phyloP scores from a whole-genome alignment of 2,329 filamentous ascomycete species.

The Aspergillus phoenicis region DNA sequence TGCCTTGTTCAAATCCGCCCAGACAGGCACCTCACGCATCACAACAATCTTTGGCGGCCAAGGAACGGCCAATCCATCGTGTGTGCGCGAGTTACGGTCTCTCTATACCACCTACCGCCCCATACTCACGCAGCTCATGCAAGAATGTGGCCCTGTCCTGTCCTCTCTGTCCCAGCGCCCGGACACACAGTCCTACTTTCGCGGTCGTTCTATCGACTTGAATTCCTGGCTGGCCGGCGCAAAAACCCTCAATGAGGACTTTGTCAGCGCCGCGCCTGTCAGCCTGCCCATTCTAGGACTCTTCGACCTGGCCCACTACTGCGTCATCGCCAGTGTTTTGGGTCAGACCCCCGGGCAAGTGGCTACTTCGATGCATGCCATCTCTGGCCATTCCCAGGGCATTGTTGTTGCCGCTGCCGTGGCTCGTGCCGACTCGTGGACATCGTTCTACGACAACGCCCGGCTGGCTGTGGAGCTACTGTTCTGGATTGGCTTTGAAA shows the following conservation, averaged over 20 bases:
- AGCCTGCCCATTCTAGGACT: constrained; percentile 44
- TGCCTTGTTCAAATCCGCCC: background rate
- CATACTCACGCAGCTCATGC: background rate
- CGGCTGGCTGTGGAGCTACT: constrained; percentile 33
- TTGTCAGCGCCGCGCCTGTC: constrained; percentile 37
- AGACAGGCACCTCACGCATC: background rate
- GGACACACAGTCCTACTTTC: background rate
- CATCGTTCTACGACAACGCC: constrained; percentile 31
- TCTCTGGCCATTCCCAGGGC: constrained; percentile 42
- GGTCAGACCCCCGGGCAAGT: constrained; percentile 4
- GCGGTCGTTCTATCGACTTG: background rate
- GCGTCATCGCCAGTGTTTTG: background rate
- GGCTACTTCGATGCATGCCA: background rate
- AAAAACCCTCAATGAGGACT: constrained; percentile 33
- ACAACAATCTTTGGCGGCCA: constrained; percentile 6
- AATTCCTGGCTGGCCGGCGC: constrained; percentile 14
- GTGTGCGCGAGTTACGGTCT: background rate
- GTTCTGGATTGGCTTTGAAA: constrained; percentile 41
- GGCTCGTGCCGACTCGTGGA: constrained; percentile 35
- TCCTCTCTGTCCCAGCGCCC: background rate
- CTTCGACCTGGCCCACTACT: constrained; percentile 25
- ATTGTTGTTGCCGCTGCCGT: constrained; percentile 40
- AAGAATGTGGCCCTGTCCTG: background rate
- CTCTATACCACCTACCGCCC: constrained; percentile 3
- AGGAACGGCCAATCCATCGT: background rate